Percentiles rank a stretch among this genome's conserved stretches.
phyloP scores from a whole-genome alignment of 306 rosid species.

The Hylodesmum podocarpum region DNA sequence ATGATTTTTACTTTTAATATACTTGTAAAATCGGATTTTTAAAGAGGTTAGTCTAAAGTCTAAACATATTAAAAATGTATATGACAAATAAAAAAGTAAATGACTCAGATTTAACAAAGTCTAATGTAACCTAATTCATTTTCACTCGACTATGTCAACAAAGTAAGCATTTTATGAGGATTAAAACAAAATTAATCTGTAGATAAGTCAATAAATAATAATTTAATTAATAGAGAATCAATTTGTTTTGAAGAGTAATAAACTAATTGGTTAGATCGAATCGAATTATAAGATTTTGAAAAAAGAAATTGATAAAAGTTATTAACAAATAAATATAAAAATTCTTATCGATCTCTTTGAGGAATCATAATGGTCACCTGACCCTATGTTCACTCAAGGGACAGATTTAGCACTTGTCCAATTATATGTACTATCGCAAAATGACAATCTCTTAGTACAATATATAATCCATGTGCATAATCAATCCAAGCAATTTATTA shows the following conservation, averaged over 20 bases:
- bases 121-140: too few relatives aligned
- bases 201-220: neutral
- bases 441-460: neutral
- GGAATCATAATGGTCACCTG: constrained; percentile 45
- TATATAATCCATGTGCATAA: constrained; percentile 31
- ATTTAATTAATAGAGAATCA: neutral
- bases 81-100: too few relatives aligned
- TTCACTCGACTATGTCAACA: too few relatives aligned
- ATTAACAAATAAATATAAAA: neutral
- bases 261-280: neutral
- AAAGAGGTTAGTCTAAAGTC: too few relatives aligned
- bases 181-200: neutral
- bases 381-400: constrained; percentile 45
- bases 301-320: neutral
- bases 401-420: constrained; percentile 10
- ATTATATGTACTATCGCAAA: neutral
- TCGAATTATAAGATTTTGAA: neutral
- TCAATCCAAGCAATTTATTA: constrained; percentile 28
- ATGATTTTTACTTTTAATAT: too few relatives aligned
- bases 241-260: too few relatives aligned
- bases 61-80: too few relatives aligned
- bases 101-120: too few relatives aligned
- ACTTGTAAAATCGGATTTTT: too few relatives aligned
- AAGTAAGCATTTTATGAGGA: neutral
- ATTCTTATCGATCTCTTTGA: neutral